Evolutionary conservation across 2,329 filamentous ascomycete genomes (phyloP), one percentile per base, ranked within the genome.

Genomic region (Colletotrichum spinosum): DNA sequence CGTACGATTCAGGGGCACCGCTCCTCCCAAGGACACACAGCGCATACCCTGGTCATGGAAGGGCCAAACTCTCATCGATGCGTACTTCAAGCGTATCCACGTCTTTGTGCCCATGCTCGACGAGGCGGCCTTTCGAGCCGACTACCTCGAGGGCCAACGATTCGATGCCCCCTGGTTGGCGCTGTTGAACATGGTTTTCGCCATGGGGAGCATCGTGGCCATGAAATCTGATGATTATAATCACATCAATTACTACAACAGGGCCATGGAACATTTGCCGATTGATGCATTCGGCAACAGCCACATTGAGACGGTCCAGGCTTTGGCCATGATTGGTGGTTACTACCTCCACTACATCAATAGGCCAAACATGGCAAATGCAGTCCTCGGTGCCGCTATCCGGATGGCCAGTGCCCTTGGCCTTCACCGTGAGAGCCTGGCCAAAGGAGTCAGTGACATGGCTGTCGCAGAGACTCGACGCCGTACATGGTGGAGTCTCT

Each of bases 341-440:
- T 92, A 89, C 78, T 94, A 94, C 73, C 85, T 93, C 60, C 91
- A 93, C 75, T 93, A 93, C 72, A 87, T 91, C 70, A 92, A 92
- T 77, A 84, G 90, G 17, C 91, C 91, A 2, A 93, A 93, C 72
- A 90, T 93, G 81, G 91, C 90, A 13, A 92, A 92, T 73, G 88
- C 90, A 33, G 82, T 93, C 9, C 86, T 91, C 72, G 91, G 91
- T 15, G 90, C 90, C 3, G 88, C 90, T 4, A 82, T 92, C 60
- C 84, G 91, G 59, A 91, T 93, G 86, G 90, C 91, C n/a, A 91
- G 88, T 66, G 88, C 90, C 1, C 81, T 93, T 35, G 91, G 91
- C 2, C 78, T 93, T 13, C 91, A 93, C 74, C 84, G 90, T 55
- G 91, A 93, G 78, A 75, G 80, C 74, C 67, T 82, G 53, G 70